Conservation (phyloP, 371 early-diverging fungal species). For the Apophysomyces ossiformis region DNA sequence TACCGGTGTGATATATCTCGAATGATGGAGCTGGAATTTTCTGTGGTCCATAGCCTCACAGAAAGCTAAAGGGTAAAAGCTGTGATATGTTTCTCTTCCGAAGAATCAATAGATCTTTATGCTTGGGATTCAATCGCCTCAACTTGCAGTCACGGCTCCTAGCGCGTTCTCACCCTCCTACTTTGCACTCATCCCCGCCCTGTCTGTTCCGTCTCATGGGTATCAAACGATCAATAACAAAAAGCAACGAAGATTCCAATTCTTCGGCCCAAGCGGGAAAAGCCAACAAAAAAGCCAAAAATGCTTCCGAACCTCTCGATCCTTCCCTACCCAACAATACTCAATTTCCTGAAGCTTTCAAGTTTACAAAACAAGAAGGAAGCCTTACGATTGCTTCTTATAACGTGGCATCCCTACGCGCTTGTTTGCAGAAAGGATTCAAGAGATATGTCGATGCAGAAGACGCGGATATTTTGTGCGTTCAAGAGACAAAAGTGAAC, state of each 20-base stretch:
- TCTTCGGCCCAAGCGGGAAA: not conserved
- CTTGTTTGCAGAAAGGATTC: conserved; percentile 83
- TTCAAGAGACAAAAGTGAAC: conserved; percentile 89
- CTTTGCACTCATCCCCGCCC: not conserved
- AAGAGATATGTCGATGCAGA: conserved; percentile 78
- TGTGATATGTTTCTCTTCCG: not conserved
- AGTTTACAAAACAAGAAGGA: conserved; percentile 51
- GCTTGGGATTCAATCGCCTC: no score
- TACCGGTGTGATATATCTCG: no score
- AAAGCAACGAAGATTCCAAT: not conserved
- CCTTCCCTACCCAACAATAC: conserved; percentile 64
- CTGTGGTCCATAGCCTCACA: no score
- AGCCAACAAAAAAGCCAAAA: not conserved
- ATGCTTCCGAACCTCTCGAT: conserved; percentile 33
- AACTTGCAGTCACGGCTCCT: not conserved
- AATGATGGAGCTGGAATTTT: no score
- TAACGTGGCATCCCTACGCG: conserved; percentile 80
- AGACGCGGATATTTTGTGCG: conserved; percentile 81
- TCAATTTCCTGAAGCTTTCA: conserved; percentile 61
- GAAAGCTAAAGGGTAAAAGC: not conserved
- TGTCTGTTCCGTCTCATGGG: not conserved
- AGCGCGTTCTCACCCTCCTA: not conserved
- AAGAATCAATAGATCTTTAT: no score
- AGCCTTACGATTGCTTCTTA: conserved; percentile 78
- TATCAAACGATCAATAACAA: not conserved